Conservation (phyloP, 2,329 filamentous ascomycete genomes). For the Penicillium expansum region DNA sequence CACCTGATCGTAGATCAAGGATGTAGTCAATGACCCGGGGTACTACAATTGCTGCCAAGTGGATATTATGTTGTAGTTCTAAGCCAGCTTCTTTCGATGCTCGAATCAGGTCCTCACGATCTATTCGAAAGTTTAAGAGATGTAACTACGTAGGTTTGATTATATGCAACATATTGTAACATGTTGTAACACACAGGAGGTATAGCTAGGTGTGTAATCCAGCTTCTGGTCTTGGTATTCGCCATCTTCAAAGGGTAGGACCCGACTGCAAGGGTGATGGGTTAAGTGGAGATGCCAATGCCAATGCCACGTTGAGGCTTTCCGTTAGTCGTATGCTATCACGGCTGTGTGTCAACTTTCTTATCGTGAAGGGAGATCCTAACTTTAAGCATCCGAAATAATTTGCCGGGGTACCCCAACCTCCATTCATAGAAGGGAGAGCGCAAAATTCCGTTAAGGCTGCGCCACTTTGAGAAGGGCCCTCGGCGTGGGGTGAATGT, state of each 20-base stretch:
- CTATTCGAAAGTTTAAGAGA: neutral
- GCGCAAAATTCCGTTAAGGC: neutral
- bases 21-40: neutral
- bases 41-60: neutral
- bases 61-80: neutral
- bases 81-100: neutral
- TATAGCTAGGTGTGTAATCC: neutral
- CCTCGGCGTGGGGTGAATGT: constrained; percentile 4
- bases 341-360: constrained; percentile 1
- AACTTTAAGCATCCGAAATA: neutral
- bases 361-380: constrained; percentile 4
- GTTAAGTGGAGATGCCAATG: neutral
- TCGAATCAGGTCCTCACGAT: neutral
- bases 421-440: neutral
- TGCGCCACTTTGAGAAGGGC: constrained; percentile 1
- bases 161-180: neutral
- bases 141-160: neutral
- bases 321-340: neutral
- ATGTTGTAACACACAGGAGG: neutral
- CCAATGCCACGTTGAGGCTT: neutral
- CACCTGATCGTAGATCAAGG: neutral
- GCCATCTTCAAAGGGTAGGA: neutral
- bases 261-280: neutral
- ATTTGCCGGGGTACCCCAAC: neutral
- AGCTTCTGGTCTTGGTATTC: neutral